A percentile compares a stretch with the other conserved stretches of the same genome.
These are phyloP conservation scores for Penicillium sp. DNA, from an alignment of 2,329 filamentous ascomycete species.

Conservation along the genomic window DNA sequence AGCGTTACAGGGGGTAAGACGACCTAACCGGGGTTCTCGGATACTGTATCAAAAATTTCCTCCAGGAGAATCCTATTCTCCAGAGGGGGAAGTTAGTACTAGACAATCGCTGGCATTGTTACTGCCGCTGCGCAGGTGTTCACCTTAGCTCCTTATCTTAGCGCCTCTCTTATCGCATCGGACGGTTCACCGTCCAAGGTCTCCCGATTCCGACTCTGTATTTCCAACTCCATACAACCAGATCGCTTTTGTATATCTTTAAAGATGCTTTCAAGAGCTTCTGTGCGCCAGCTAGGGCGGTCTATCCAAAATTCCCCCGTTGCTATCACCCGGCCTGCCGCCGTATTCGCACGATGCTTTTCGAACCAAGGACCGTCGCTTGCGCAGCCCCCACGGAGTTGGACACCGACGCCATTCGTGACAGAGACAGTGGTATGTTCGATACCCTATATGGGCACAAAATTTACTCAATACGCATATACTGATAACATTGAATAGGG, in stretches of 20 bases:
- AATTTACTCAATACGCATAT: background rate
- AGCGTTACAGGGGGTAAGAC: background rate
- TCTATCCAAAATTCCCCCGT: conserved; percentile 8
- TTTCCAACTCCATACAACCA: conserved; percentile 2
- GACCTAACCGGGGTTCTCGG: background rate
- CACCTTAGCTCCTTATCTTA: conserved; percentile 17
- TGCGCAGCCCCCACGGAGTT: conserved; percentile 39
- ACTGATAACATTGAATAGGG: conserved; percentile 50
- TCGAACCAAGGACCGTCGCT: conserved; percentile 27
- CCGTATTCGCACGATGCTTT: conserved; percentile 27
- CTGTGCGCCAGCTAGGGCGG: conserved; percentile 26
- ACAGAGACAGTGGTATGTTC: conserved; percentile 56
- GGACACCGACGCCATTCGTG: conserved; percentile 54
- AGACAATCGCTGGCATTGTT: background rate
- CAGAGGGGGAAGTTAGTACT: background rate
- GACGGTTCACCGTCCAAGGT: conserved; percentile 3
- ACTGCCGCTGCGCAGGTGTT: background rate
- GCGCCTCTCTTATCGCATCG: conserved; percentile 17
- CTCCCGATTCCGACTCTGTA: conserved; percentile 3
- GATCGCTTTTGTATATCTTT: background rate
- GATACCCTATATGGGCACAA: background rate
- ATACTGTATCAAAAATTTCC: background rate
- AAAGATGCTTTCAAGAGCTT: conserved; percentile 26
- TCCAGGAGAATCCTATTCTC: background rate
- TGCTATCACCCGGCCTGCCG: conserved; percentile 6